phyloP scores from a whole-genome alignment of 2,329 filamentous ascomycete genomes.

The Colletotrichum spinosum region DNA sequence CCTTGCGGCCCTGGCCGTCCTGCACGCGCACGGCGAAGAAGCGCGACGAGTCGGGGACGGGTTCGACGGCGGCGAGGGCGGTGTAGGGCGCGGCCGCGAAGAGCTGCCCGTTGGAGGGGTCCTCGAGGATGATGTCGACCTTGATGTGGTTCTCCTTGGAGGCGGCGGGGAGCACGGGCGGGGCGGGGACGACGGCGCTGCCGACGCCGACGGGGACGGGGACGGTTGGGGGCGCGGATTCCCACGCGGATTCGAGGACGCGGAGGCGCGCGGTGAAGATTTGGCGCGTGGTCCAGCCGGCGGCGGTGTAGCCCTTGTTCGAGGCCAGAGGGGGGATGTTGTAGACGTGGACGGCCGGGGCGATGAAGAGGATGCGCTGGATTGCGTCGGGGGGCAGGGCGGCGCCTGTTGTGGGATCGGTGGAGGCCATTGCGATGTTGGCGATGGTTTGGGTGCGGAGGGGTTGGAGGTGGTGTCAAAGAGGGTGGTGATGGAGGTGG shows the following conservation, averaged over 20 bases:
- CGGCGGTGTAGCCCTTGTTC: conserved; percentile 82
- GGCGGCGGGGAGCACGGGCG: conserved; percentile 26
- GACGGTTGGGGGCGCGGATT: conserved; percentile 43
- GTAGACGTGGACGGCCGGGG: conserved; percentile 83
- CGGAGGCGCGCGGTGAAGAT: conserved; percentile 90
- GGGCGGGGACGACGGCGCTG: conserved; percentile 33
- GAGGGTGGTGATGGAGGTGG: background rate
- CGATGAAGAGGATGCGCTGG: conserved; percentile 85
- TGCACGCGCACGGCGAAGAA: conserved; percentile 89
- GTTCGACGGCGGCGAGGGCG: conserved; percentile 73
- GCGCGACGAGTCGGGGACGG: conserved; percentile 81
- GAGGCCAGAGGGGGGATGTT: conserved; percentile 84
- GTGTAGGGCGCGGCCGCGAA: conserved; percentile 89
- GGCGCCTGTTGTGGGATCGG: conserved; percentile 78
- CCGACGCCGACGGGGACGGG: conserved; percentile 31
- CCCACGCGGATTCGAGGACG: conserved; percentile 78
- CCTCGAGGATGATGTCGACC: conserved; percentile 83
- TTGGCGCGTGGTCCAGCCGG: conserved; percentile 80
- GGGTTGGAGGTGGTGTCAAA: background rate
- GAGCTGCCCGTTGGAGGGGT: conserved; percentile 76
- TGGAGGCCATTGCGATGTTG: conserved; percentile 64
- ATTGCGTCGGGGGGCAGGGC: conserved; percentile 80
- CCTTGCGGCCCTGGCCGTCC: conserved; percentile 80
- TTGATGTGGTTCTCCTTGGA: conserved; percentile 66
- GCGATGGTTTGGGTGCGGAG: background rate